These are phyloP conservation scores for Theileria orientalis DNA, from an alignment of 169 alveolate species.

Conservation along the genomic window DNA sequence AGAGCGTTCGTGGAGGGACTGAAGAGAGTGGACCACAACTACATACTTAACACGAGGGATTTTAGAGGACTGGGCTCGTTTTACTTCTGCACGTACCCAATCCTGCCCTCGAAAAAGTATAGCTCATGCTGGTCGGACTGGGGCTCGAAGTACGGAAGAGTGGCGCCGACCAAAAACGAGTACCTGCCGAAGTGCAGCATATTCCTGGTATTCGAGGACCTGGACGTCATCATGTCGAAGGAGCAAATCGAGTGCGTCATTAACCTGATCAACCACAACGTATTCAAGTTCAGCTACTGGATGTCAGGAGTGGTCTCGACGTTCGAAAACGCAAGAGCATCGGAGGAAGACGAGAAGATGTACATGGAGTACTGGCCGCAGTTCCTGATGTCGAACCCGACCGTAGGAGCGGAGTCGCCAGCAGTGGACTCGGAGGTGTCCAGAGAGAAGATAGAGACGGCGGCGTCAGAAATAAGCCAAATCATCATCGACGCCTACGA, in stretches of 20 bases:
- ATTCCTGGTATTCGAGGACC: slow-evolving; percentile 39
- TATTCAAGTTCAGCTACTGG: slow-evolving; percentile 42
- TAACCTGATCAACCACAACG: slow-evolving; percentile 42
- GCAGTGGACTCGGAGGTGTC: neutral
- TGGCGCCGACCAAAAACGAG: neutral
- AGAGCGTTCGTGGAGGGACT: slow-evolving; percentile 35
- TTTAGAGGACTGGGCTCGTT: slow-evolving; percentile 49
- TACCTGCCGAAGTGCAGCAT: slow-evolving; percentile 54
- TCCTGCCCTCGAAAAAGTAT: slow-evolving; percentile 20
- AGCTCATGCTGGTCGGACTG: slow-evolving; percentile 60
- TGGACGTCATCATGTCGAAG: slow-evolving; percentile 36
- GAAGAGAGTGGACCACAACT: slow-evolving; percentile 49
- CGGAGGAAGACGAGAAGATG: slow-evolving; percentile 28
- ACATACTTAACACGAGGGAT: slow-evolving; percentile 56
- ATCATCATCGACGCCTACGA: neutral
- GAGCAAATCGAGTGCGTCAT: slow-evolving; percentile 52
- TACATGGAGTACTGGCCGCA: slow-evolving; percentile 71
- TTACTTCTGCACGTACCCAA: slow-evolving; percentile 60
- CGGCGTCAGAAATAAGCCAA: neutral
- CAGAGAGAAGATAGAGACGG: neutral
- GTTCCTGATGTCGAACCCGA: slow-evolving; percentile 34
- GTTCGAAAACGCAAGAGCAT: slow-evolving; percentile 56
- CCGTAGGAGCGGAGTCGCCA: neutral
- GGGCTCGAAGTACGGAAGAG: slow-evolving; percentile 58
- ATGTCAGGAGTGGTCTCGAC: slow-evolving; percentile 48